These are phyloP conservation scores for Backusella sp. DNA, from an alignment of 192 early-diverging fungal genomes.

Conservation along the genomic window DNA sequence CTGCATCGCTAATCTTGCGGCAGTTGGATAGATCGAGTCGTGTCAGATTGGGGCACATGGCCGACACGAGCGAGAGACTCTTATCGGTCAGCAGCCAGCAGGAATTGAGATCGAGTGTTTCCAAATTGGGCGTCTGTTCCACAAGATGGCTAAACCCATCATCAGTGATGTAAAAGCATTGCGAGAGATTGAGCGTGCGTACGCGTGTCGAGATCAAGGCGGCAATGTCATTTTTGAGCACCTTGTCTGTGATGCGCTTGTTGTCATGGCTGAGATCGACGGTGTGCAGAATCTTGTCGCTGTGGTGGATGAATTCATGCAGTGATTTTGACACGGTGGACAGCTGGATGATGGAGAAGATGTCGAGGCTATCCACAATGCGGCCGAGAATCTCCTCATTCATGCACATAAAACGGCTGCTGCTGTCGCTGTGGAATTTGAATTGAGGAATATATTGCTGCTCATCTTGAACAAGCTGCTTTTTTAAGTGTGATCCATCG, in stretches of 20 bases:
- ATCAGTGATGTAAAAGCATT: constrained; percentile 74
- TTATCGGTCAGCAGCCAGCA: constrained; percentile 75
- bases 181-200: constrained; percentile 50
- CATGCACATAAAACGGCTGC: not conserved
- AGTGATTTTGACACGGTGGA: not conserved
- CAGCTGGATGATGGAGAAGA: not conserved
- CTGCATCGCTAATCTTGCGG: constrained; percentile 68
- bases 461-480: not conserved
- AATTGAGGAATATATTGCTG: not conserved
- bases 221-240: constrained; percentile 29
- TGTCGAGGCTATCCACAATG: not conserved
- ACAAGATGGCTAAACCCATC: constrained; percentile 49
- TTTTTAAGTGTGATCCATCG: not conserved
- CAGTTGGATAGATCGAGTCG: constrained; percentile 77
- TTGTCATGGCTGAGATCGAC: constrained; percentile 60
- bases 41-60: constrained; percentile 43
- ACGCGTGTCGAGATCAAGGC: constrained; percentile 47
- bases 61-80: constrained; percentile 49
- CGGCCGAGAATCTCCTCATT: not conserved
- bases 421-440: not conserved
- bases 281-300: constrained; percentile 35
- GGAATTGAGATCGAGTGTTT: constrained; percentile 54
- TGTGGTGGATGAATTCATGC: not conserved
- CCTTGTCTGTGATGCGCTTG: constrained; percentile 57
- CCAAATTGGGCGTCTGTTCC: constrained; percentile 37